Percentiles rank a stretch among this genome's conserved stretches.
Conservation (phyloP, 768 basidiomycete species). For the Trametes sanguinea region DNA sequence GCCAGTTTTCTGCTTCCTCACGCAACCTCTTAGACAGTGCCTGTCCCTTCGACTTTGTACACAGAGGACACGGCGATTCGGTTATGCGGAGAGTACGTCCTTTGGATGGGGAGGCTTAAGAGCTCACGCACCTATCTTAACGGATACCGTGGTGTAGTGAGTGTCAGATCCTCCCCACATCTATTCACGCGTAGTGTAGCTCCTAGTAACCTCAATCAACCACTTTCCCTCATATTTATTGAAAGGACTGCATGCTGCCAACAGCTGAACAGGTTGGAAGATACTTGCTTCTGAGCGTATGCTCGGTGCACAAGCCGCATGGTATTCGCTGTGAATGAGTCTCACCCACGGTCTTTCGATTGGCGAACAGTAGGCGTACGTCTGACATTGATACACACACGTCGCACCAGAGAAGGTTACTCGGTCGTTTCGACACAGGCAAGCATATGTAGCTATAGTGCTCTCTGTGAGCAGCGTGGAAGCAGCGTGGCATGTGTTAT, state of each 20-base stretch:
- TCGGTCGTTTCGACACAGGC: too few relatives aligned
- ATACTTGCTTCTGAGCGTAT: too few relatives aligned
- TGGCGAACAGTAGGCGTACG: too few relatives aligned
- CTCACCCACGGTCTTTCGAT: neutral
- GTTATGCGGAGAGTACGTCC: conserved; percentile 59
- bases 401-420: too few relatives aligned
- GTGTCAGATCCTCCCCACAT: conserved; percentile 67
- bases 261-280: too few relatives aligned
- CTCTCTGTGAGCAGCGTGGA: too few relatives aligned
- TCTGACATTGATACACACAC: too few relatives aligned
- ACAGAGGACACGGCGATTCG: conserved; percentile 67
- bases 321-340: too few relatives aligned
- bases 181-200: neutral
- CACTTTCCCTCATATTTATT: neutral
- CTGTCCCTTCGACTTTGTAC: conserved; percentile 45
- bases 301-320: too few relatives aligned
- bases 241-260: neutral
- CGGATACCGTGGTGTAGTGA: conserved; percentile 48
- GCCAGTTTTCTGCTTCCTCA: conserved; percentile 21
- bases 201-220: neutral
- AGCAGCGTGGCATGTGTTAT: neutral
- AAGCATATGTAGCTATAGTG: too few relatives aligned
- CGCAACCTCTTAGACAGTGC: conserved; percentile 78
- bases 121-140: conserved; percentile 50
- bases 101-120: conserved; percentile 53